Evolutionary conservation across 495 filamentous ascomycete genomes (phyloP).

Genomic region (Entonaema liquescens): DNA sequence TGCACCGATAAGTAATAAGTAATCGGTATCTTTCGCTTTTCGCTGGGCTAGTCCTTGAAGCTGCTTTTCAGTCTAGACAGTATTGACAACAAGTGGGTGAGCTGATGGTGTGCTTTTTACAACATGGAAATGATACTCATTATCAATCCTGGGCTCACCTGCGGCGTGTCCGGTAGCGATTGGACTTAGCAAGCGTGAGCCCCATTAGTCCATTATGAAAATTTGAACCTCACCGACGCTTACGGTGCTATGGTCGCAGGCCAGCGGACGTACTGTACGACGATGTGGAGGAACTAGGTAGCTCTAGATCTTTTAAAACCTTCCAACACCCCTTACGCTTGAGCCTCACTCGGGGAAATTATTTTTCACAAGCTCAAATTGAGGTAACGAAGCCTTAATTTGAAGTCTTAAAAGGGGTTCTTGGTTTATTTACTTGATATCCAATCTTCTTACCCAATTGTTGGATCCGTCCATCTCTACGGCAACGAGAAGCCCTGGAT

Average conservation of each 20-base stretch:
- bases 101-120: slow-evolving; percentile 12
- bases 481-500: background rate
- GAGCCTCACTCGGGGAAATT: slow-evolving; percentile 39
- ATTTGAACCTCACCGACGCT: slow-evolving; percentile 33
- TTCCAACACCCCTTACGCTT: slow-evolving; percentile 6
- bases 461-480: slow-evolving; percentile 1
- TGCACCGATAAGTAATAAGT: slow-evolving; percentile 13
- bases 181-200: slow-evolving; percentile 34
- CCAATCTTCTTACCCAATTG: slow-evolving; percentile 6
- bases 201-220: slow-evolving; percentile 31
- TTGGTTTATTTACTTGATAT: slow-evolving; percentile 1
- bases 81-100: slow-evolving; percentile 6
- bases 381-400: slow-evolving; percentile 3
- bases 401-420: background rate
- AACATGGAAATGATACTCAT: slow-evolving; percentile 35
- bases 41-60: slow-evolving; percentile 16
- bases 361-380: slow-evolving; percentile 10
- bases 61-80: slow-evolving; percentile 15
- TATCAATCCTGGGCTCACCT: slow-evolving; percentile 14
- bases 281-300: slow-evolving; percentile 23
- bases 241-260: slow-evolving; percentile 4
- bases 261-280: slow-evolving; percentile 24
- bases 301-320: slow-evolving; percentile 22
- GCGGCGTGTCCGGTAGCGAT: slow-evolving; percentile 36
- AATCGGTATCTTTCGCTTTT: slow-evolving; percentile 23